Evolutionary conservation across 1,139 yeast species (phyloP).

Genomic region (Yamadazyma friedrichii): DNA sequence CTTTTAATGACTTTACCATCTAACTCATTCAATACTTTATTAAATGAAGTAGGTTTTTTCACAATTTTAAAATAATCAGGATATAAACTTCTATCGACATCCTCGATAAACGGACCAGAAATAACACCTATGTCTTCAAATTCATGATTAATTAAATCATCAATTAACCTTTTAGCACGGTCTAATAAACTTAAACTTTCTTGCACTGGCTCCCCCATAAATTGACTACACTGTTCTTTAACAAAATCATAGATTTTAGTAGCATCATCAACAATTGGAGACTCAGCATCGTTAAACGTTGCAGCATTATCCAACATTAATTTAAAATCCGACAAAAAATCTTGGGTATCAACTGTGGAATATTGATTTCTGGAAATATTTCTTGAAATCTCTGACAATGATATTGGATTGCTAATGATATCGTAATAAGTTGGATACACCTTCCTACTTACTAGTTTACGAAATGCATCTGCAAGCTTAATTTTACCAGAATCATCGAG

Average conservation of each 20-base stretch:
- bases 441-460: conserved; percentile 70
- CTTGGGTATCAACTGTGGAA: conserved; percentile 25
- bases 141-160: conserved; percentile 41
- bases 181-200: conserved; percentile 11
- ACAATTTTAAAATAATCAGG: conserved; percentile 61
- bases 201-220: conserved; percentile 12
- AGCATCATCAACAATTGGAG: conserved; percentile 63
- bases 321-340: conserved; percentile 55
- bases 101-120: conserved; percentile 57
- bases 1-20: conserved; percentile 37
- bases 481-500: conserved; percentile 33
- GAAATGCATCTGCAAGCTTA: conserved; percentile 51
- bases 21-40: conserved; percentile 40
- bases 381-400: conserved; percentile 61
- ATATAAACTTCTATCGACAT: conserved; percentile 53
- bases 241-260: conserved; percentile 42
- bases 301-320: conserved; percentile 59
- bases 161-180: conserved; percentile 25
- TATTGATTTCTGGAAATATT: conserved; percentile 40
- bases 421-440: conserved; percentile 81
- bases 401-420: conserved; percentile 62
- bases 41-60: conserved; percentile 56
- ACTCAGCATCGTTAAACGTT: conserved; percentile 59
- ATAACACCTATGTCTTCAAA: conserved; percentile 44
- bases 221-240: conserved; percentile 35